Evolutionary conservation across 768 basidiomycete genomes (phyloP).

Genomic region (Tremella mesenterica): DNA sequence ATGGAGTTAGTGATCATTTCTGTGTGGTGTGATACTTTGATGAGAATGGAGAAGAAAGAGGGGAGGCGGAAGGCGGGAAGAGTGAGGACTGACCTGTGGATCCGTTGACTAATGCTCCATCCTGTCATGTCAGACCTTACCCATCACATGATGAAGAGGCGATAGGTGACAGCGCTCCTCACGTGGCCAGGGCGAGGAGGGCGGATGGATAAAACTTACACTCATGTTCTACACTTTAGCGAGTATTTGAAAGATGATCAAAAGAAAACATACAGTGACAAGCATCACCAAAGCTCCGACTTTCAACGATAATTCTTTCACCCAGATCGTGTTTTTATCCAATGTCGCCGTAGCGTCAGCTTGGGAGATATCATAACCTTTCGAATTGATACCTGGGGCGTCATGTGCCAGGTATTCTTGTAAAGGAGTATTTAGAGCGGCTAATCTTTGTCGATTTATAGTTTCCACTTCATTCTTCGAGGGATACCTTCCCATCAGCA

Average conservation of each 20-base stretch:
- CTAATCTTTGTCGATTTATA: conserved; percentile 23
- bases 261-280: conserved; percentile 20
- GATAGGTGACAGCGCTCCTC: too few relatives aligned
- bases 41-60: too few relatives aligned
- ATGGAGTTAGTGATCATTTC: background rate
- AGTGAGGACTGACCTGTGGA: conserved; percentile 61
- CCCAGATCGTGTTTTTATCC: conserved; percentile 28
- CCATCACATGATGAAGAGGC: too few relatives aligned
- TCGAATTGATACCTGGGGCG: conserved; percentile 22
- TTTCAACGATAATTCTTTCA: conserved; percentile 18
- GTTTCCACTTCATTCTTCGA: conserved; percentile 22
- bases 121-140: conserved; percentile 39
- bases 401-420: conserved; percentile 16
- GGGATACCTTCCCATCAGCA: conserved; percentile 23
- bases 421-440: conserved; percentile 10
- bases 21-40: too few relatives aligned
- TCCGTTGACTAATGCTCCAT: conserved; percentile 87
- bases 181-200: too few relatives aligned
- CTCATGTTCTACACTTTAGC: conserved; percentile 18
- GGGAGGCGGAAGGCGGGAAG: too few relatives aligned
- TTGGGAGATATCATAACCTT: conserved; percentile 13
- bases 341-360: conserved; percentile 18
- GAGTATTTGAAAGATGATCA: background rate
- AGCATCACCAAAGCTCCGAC: conserved; percentile 38
- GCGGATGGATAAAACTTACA: conserved; percentile 10